phyloP scores from a whole-genome alignment of 2,329 filamentous ascomycete species.

The Ambrosiella cleistominuta region DNA sequence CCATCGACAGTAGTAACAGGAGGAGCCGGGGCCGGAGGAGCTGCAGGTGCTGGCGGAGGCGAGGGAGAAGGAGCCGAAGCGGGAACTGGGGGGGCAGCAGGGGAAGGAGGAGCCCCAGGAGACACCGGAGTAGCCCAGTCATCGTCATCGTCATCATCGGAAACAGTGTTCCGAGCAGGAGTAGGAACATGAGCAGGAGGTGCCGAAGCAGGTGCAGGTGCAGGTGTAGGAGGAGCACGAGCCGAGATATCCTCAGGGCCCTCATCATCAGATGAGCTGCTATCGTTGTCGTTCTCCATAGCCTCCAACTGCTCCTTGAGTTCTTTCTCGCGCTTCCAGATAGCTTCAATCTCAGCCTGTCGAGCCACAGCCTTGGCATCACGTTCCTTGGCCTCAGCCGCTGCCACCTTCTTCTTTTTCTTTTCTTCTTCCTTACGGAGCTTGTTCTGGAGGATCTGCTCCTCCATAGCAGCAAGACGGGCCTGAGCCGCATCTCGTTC shows the following conservation, averaged over 20 bases:
- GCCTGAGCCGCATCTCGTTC: conserved; percentile 69
- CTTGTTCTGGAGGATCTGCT: conserved; percentile 86
- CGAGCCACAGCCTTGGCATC: conserved; percentile 70
- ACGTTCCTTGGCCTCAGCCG: conserved; percentile 74
- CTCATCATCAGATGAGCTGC: conserved; percentile 65
- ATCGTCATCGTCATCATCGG: conserved; percentile 26
- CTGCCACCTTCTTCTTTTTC: conserved; percentile 72
- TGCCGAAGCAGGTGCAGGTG: conserved; percentile 24
- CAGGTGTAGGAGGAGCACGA: conserved; percentile 28
- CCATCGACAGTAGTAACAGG: conserved; percentile 40
- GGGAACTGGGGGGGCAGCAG: conserved; percentile 27
- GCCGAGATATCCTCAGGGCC: conserved; percentile 52
- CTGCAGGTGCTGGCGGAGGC: conserved; percentile 34
- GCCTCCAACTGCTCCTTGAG: conserved; percentile 72
- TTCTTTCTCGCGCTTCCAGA: conserved; percentile 76
- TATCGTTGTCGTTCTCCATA: conserved; percentile 52
- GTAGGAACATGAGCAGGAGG: conserved; percentile 16
- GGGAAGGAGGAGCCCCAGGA: conserved; percentile 28
- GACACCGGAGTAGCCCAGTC: conserved; percentile 20
- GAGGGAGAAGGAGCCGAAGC: conserved; percentile 27
- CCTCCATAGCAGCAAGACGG: conserved; percentile 74
- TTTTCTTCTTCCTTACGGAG: conserved; percentile 94
- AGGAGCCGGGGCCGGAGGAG: conserved; percentile 28
- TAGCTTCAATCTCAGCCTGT: conserved; percentile 79
- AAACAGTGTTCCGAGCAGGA: conserved; percentile 21